Percentiles rank a stretch among this genome's conserved stretches.
These are phyloP conservation scores for Podospora pseudopauciseta DNA, from an alignment of 495 filamentous ascomycete genomes.

Conservation along the genomic window DNA sequence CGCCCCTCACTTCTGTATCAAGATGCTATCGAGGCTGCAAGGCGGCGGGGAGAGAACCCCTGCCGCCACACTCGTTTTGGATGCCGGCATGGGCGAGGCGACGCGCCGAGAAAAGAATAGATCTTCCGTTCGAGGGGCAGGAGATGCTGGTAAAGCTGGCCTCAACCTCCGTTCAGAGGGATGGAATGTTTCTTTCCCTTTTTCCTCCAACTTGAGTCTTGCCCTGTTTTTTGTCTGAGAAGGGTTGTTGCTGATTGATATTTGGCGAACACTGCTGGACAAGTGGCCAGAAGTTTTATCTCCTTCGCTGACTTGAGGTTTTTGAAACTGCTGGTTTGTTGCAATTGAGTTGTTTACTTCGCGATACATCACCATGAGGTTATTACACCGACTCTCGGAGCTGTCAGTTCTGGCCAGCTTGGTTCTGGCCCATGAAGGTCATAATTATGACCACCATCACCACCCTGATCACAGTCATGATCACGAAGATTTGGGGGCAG, in stretches of 20 bases:
- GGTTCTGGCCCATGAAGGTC: conserved; percentile 3
- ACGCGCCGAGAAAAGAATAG: conserved; percentile 4
- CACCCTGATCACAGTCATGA: background rate
- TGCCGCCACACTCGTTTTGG: conserved; percentile 9
- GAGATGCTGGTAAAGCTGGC: background rate
- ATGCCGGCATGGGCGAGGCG: conserved; percentile 7
- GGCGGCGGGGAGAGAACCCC: background rate
- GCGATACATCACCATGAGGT: conserved; percentile 3
- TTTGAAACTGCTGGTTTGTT: background rate
- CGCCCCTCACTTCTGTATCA: background rate
- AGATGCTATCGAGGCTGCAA: background rate
- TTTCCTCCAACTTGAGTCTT: background rate
- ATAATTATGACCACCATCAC: conserved; percentile 2
- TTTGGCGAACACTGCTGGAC: background rate
- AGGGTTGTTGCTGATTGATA: background rate
- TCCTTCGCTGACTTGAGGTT: background rate
- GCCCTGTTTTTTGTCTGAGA: background rate
- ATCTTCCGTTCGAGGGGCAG: background rate
- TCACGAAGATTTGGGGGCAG: conserved; percentile 8
- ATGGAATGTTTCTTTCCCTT: background rate
- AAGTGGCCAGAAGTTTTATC: background rate
- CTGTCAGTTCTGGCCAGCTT: background rate
- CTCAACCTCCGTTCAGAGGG: background rate
- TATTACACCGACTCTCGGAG: background rate
- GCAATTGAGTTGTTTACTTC: background rate